Base-by-base conservation (phyloP, 495 filamentous ascomycete species). In the Geopyxis carbonaria region DNA sequence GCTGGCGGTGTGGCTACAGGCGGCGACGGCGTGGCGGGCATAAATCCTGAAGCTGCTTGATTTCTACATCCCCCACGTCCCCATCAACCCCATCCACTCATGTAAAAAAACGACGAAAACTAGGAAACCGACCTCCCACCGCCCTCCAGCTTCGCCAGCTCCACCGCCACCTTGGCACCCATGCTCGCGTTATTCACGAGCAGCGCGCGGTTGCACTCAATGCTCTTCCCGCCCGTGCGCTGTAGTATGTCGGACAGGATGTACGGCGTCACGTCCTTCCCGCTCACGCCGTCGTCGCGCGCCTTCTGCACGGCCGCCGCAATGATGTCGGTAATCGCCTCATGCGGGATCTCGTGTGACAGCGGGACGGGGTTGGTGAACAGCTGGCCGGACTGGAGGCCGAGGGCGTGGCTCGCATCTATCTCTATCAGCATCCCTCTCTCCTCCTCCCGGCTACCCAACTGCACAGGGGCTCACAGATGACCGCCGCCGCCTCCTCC, bases 321-420 rank as follows among this genome's bases (percentile, higher is more conserved):
- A 46, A 95, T 89, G 34, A 75, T 62, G 5, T 46, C 53, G 53
- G 86, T 70, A 64, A 97, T 93, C 39, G 84, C 70, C 16, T 53
- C 46, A 44, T 75, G 70, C 3, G 80, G 64, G 20, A 97, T 75
- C 3, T 73, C 76, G 47, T 67, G 59, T 44, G 78, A 64, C 38
- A 68, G 56, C 0, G 87, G 80, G 40, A 93, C 76, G 0, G 89
- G 89, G 53, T 91, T 95, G 29, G 84, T 83, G 52, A 97, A 81
- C 22, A 80, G 62, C 15, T 94, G 60, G 4, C 89, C 87, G 7
- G 72, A 78, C 25, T 69, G 64, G 8, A 92, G 60, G 1, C 66
- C 69, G 18, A 93, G 61, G 24, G 63, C 64, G 69, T 22, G 46
- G 20, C 40, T 45, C 9, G 77, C 72, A 55, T 75, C 77, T 78